Evolutionary conservation across 1,284 basidiomycete species (phyloP), one percentile per base, ranked within the genome.

Genomic region (Lentinula novae-zelandiae): DNA sequence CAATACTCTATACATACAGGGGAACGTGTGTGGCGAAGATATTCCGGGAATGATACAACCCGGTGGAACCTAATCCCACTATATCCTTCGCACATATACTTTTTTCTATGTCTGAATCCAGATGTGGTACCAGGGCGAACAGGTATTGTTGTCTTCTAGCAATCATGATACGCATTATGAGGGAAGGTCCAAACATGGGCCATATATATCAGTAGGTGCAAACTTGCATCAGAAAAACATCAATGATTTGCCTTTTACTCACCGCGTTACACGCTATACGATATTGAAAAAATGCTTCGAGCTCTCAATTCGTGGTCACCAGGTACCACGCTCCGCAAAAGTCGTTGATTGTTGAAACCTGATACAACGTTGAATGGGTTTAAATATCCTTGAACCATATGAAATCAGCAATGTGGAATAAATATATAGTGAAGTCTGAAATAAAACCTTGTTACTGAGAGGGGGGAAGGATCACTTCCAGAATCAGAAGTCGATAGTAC

Each of bases 1-100:
- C 33, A 67, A 65, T 33, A 71, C 72, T 31, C 72, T 31, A 60
- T 61, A n/a, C 62, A 70, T 17, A 17, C 17, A 17, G 27, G 27
- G 27, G 27, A 27, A 27, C 27, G 27, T 27, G 27, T 27, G 27
- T 27, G 27, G 27, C 27, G 27, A 27, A 27, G 27, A 27, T 27
- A 27, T 27, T 3, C 27, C 27, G 27, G 27, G 27, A 27, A 27
- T 27, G 27, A 27, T 27, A 27, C 27, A 27, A 27, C 27, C 36
- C 36, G 36, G 36, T 12, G 12, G 36, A 38, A 38, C 36, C 36
- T 2, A 38, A 38, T 38, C 36, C 36, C 36, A 38, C 36, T 38
- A n/a, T n/a, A n/a, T n/a, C 13, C 40, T 46, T 46, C 5, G 27
- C 3, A 4, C 27, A 27, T 27, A 27, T 27, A 27, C 27, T 27